Base-by-base conservation (phyloP, 192 early-diverging fungal species). In the Umbelopsis sp. region DNA sequence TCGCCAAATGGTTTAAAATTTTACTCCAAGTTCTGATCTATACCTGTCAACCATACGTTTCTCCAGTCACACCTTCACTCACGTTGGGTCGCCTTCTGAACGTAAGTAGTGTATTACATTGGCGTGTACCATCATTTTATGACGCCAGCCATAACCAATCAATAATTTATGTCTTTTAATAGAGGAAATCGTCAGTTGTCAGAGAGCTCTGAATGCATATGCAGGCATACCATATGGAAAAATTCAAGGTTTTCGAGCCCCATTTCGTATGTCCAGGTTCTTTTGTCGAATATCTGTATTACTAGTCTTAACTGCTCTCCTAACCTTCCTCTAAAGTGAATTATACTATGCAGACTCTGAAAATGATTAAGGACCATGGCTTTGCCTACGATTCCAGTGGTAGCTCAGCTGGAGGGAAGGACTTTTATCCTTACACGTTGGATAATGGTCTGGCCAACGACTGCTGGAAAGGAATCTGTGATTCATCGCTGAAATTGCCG, bases 201-300 rank as follows among this genome's bases (percentile, higher is more conserved):
- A 66, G 52, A 65, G 36, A 0, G 77, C 76, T 49, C 68, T 91
- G 24, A 84, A 82, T 32, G 81, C 83, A 14, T 91, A 83, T 80
- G 74, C 83, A 6, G 89, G 89, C 62, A 77, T 91, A 31, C 89
- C 89, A 0, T 69, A 71, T 43, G 77, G 45, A 74, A 85, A 91
- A 53, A 78, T 91, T 31, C 65, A 29, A 38, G 90, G 90, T n/a
- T 91, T 90, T 80, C 88, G 90, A 66, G 81, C 88, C 16, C 90
- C 90, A 9, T 88, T 88, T 71, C 75, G 90, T 21, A 81, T 83
- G 71, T 78, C 14, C 16, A 41, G 0, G 12, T 41, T 41, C 1
- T 6, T 11, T 41, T 6, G 38, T 41, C 5, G 1, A 41, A 6
- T 41, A 41, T n/a, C n/a, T n/a, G n/a, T n/a, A n/a, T n/a, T 0